phyloP scores from a whole-genome alignment of 192 early-diverging fungal species.

The Backusella parvicylindrica region DNA sequence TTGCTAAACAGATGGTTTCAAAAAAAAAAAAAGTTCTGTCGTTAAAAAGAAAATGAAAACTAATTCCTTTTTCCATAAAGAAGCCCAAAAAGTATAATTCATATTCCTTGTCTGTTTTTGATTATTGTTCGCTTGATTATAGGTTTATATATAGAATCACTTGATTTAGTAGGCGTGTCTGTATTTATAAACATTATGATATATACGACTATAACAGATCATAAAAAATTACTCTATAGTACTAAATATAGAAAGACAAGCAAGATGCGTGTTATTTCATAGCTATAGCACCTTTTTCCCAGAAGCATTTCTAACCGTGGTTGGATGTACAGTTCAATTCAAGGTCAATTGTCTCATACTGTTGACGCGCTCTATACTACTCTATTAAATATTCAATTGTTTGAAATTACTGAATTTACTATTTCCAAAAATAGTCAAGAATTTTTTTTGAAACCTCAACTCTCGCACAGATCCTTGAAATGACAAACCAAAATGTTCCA shows the following conservation, averaged over 20 bases:
- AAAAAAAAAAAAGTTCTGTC: neutral
- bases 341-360: neutral
- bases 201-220: neutral
- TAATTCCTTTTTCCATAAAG: neutral
- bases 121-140: neutral
- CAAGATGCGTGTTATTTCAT: neutral
- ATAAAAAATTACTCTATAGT: neutral
- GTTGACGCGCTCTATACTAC: neutral
- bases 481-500: neutral
- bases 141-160: neutral
- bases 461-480: neutral
- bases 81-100: neutral
- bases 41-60: neutral
- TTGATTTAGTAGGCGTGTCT: neutral
- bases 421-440: neutral
- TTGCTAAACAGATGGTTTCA: neutral
- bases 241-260: neutral
- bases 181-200: neutral
- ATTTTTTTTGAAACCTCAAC: neutral
- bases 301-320: neutral
- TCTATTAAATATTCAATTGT: neutral
- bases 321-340: neutral
- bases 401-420: neutral
- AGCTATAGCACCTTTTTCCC: neutral
- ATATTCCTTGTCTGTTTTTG: neutral